Conservation (phyloP, 2,329 filamentous ascomycete genomes). For the Magnaporthales sp. region DNA sequence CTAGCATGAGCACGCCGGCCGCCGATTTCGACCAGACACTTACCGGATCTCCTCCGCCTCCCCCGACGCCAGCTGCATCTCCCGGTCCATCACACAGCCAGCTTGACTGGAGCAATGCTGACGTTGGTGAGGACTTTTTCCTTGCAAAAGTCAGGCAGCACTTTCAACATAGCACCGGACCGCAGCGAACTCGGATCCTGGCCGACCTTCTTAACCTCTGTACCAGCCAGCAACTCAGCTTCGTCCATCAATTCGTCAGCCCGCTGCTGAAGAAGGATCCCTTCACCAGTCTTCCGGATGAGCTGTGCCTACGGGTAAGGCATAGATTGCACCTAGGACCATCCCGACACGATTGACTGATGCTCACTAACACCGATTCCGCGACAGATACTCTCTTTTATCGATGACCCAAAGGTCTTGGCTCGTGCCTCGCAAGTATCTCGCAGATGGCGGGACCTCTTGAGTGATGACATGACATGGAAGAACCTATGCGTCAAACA, state of each 20-base stretch:
- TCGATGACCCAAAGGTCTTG: conserved; percentile 91
- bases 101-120: conserved; percentile 67
- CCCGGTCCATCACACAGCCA: conserved; percentile 53
- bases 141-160: conserved; percentile 70
- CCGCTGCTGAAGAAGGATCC: conserved; percentile 93
- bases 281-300: conserved; percentile 84
- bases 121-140: conserved; percentile 75
- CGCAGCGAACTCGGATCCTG: conserved; percentile 71
- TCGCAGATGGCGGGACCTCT: conserved; percentile 80
- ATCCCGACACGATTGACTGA: background rate
- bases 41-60: conserved; percentile 53
- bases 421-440: conserved; percentile 96
- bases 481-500: conserved; percentile 95
- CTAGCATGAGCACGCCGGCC: conserved; percentile 57
- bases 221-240: conserved; percentile 90
- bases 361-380: conserved; percentile 1
- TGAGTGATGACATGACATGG: conserved; percentile 97
- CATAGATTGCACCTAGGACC: background rate
- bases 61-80: conserved; percentile 57
- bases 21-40: conserved; percentile 54
- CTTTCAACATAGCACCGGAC: conserved; percentile 68
- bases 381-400: conserved; percentile 79
- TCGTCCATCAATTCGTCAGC: conserved; percentile 92
- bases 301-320: conserved; percentile 76
- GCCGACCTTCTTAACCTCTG: conserved; percentile 88